These are phyloP conservation scores for Blastomyces emzantsi DNA, from an alignment of 2,329 filamentous ascomycete genomes.

Conservation along the genomic window DNA sequence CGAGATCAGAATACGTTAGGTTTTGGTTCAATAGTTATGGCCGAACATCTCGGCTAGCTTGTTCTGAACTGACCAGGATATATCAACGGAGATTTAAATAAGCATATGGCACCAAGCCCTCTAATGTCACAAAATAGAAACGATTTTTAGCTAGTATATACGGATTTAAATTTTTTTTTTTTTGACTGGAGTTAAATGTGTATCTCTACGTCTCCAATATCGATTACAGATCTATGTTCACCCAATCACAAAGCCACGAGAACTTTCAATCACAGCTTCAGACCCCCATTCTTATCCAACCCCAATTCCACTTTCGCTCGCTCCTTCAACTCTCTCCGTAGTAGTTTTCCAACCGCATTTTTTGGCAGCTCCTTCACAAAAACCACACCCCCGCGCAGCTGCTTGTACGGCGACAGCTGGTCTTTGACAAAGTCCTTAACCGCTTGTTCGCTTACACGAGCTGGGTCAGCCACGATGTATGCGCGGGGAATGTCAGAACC, in stretches of 20 bases:
- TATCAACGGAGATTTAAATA: too few relatives aligned
- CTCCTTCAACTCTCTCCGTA: conserved; percentile 9
- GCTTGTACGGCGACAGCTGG: conserved; percentile 6
- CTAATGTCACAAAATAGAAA: too few relatives aligned
- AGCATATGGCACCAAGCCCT: too few relatives aligned
- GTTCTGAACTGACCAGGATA: too few relatives aligned
- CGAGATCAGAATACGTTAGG: not conserved
- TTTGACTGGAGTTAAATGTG: not conserved
- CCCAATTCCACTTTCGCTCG: conserved; percentile 8
- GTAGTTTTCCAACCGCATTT: conserved; percentile 6
- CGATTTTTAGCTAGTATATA: not conserved
- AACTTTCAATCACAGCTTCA: not conserved
- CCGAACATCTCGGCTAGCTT: not conserved
- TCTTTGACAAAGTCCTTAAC: conserved; percentile 8
- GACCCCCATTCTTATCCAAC: not conserved
- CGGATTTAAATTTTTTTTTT: not conserved
- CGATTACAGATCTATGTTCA: not conserved
- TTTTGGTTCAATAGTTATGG: not conserved
- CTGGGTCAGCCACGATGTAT: not conserved
- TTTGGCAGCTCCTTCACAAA: conserved; percentile 9
- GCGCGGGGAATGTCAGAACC: conserved; percentile 5
- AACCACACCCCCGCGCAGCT: conserved; percentile 7
- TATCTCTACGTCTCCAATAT: not conserved
- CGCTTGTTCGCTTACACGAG: not conserved
- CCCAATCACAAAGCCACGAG: not conserved